phyloP scores from a whole-genome alignment of 768 basidiomycete species.

The Ramaria sp. region DNA sequence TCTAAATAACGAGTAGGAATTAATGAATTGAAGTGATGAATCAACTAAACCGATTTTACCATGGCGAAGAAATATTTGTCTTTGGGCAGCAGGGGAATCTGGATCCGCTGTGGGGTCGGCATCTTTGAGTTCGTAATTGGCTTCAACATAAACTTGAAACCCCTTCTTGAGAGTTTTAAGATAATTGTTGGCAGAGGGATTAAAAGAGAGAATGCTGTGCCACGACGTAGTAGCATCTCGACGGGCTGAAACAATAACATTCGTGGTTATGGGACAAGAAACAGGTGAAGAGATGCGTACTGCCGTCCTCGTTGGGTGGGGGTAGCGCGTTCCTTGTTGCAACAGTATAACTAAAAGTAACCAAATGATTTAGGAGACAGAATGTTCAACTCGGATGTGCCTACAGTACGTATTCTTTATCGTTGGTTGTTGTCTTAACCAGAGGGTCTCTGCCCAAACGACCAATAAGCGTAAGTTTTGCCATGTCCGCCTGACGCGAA shows the following conservation, averaged over 20 bases:
- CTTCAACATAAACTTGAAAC: conserved; percentile 70
- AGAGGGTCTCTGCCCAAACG: conserved; percentile 64
- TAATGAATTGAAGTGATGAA: neutral
- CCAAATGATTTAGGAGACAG: neutral
- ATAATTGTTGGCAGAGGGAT: conserved; percentile 45
- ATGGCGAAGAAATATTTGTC: conserved; percentile 74
- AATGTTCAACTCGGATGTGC: conserved; percentile 18
- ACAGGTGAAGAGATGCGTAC: conserved; percentile 27
- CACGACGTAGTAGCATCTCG: conserved; percentile 47
- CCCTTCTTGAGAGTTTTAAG: conserved; percentile 61
- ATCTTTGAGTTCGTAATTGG: conserved; percentile 65
- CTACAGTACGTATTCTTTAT: conserved; percentile 71
- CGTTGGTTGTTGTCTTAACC: conserved; percentile 50
- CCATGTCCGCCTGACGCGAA: conserved; percentile 46
- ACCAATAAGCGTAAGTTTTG: conserved; percentile 72
- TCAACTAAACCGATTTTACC: conserved; percentile 34
- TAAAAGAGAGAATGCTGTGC: conserved; percentile 71
- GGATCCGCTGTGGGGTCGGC: conserved; percentile 58
- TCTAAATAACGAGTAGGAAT: neutral
- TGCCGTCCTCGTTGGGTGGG: conserved; percentile 47
- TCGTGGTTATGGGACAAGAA: neutral
- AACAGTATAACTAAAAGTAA: conserved; percentile 51
- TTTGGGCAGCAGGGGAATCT: conserved; percentile 56
- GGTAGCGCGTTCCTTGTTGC: conserved; percentile 58
- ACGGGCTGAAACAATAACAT: conserved; percentile 32